Evolutionary conservation across 2,329 filamentous ascomycete species (phyloP).

Genomic region (Albifimbria verrucaria): DNA sequence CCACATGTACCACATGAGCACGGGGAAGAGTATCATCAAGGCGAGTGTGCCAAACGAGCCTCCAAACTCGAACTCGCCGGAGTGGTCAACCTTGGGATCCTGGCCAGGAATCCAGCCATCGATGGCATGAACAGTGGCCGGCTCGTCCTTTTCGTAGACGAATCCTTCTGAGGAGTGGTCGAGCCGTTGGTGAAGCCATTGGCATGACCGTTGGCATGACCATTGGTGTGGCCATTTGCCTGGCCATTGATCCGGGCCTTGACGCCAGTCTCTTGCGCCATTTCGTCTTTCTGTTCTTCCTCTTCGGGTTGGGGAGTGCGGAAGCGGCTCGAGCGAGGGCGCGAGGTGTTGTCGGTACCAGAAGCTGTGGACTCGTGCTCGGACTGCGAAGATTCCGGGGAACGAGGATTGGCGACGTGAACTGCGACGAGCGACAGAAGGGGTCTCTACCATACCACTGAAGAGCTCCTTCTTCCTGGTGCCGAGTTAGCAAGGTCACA

Average conservation of each 20-base stretch:
- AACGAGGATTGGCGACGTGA: conserved; percentile 49
- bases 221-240: conserved; percentile 27
- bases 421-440: conserved; percentile 35
- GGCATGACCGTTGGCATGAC: conserved; percentile 22
- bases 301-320: conserved; percentile 48
- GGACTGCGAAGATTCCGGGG: conserved; percentile 40
- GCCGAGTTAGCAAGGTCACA: conserved; percentile 4
- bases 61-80: conserved; percentile 76
- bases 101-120: conserved; percentile 59
- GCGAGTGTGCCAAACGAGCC: conserved; percentile 73
- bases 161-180: conserved; percentile 14
- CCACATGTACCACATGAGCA: conserved; percentile 99
- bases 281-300: conserved; percentile 33
- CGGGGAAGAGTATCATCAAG: conserved; percentile 93
- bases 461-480: conserved; percentile 59
- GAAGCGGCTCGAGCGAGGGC: conserved; percentile 35
- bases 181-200: conserved; percentile 14
- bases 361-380: conserved; percentile 49
- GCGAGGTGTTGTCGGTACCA: conserved; percentile 34
- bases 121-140: conserved; percentile 21
- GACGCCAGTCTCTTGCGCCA: conserved; percentile 24
- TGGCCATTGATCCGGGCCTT: conserved; percentile 23
- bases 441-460: conserved; percentile 59
- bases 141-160: conserved; percentile 21
- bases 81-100: conserved; percentile 62